These are phyloP conservation scores for Fusarium sp. DNA, from an alignment of 2,329 filamentous ascomycete species.

Conservation along the genomic window DNA sequence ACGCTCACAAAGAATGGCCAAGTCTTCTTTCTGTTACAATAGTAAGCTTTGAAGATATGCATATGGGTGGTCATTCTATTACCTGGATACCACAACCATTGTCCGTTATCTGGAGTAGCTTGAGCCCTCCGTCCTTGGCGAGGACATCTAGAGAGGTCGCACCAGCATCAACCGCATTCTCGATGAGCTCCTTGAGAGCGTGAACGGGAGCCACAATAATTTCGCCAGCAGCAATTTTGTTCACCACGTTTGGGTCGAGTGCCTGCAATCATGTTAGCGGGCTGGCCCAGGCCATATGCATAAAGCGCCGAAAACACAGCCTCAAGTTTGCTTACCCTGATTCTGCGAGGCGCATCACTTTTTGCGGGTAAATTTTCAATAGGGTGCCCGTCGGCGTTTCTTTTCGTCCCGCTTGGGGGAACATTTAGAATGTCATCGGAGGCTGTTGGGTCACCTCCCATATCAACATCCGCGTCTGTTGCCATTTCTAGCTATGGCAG, in stretches of 20 bases:
- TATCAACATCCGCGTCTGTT: conserved; percentile 47
- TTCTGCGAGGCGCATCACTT: conserved; percentile 53
- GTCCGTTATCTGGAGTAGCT: conserved; percentile 95
- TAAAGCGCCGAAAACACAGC: conserved; percentile 1
- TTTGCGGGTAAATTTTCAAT: conserved; percentile 46
- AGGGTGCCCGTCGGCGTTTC: conserved; percentile 55
- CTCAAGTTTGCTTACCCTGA: conserved; percentile 53
- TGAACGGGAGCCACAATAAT: conserved; percentile 98
- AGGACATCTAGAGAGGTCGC: conserved; percentile 90
- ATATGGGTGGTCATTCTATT: conserved; percentile 7
- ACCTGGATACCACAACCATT: conserved; percentile 97
- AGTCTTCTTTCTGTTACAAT: conserved; percentile 77
- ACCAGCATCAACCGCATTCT: conserved; percentile 97
- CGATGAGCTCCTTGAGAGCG: conserved; percentile 94
- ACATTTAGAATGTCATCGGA: conserved; percentile 3
- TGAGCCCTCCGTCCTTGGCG: conserved; percentile 94
- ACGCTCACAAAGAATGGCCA: conserved; percentile 91
- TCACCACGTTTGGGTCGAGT: conserved; percentile 90
- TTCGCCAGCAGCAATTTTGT: conserved; percentile 97
- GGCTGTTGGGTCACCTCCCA: conserved; percentile 15
- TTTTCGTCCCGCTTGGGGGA: conserved; percentile 53
- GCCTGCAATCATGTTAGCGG: conserved; percentile 62
- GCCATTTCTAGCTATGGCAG: conserved; percentile 50
- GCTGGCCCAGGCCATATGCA: neutral
- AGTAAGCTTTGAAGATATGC: conserved; percentile 22